Percentiles rank a stretch among this genome's conserved stretches.
phyloP scores from a whole-genome alignment of 2,329 filamentous ascomycete species.

The Macrophomina pseudophaseolina region DNA sequence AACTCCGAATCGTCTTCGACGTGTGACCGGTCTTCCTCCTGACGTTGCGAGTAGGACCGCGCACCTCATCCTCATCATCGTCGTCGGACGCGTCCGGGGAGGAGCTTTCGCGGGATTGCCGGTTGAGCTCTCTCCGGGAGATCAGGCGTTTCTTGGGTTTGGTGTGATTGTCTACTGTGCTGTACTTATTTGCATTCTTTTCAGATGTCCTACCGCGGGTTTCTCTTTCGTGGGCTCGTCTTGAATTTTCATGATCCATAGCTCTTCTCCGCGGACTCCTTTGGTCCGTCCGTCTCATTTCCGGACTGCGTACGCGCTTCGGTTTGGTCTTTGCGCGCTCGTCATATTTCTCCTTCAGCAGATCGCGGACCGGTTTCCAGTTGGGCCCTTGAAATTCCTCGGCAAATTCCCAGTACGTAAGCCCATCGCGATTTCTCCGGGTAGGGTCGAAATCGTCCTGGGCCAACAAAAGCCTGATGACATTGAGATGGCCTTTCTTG shows the following conservation, averaged over 20 bases:
- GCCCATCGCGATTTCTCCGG: constrained; percentile 70
- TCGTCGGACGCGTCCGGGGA: constrained; percentile 35
- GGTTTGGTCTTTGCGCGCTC: constrained; percentile 48
- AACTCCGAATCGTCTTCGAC: constrained; percentile 19
- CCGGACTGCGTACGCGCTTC: constrained; percentile 22
- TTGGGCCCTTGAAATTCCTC: constrained; percentile 80
- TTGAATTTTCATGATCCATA: constrained; percentile 29
- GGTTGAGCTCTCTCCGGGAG: constrained; percentile 42
- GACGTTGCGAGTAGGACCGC: constrained; percentile 27
- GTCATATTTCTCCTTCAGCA: constrained; percentile 78
- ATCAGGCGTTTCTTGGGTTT: constrained; percentile 37
- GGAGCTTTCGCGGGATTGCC: constrained; percentile 33
- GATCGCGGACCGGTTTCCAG: constrained; percentile 85
- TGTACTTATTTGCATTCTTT: constrained; percentile 17
- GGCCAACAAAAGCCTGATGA: constrained; percentile 78
- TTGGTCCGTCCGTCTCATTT: constrained; percentile 33
- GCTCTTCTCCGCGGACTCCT: constrained; percentile 40
- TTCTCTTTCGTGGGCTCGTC: constrained; percentile 41
- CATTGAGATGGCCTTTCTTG: constrained; percentile 82
- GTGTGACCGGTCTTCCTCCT: constrained; percentile 22
- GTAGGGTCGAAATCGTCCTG: constrained; percentile 85
- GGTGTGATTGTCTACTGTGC: constrained; percentile 1
- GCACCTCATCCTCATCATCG: constrained; percentile 46
- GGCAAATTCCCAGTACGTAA: constrained; percentile 87
- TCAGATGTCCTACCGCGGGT: constrained; percentile 12